Base-by-base conservation (phyloP, 2,329 filamentous ascomycete species). In the Boeremia exigua region DNA sequence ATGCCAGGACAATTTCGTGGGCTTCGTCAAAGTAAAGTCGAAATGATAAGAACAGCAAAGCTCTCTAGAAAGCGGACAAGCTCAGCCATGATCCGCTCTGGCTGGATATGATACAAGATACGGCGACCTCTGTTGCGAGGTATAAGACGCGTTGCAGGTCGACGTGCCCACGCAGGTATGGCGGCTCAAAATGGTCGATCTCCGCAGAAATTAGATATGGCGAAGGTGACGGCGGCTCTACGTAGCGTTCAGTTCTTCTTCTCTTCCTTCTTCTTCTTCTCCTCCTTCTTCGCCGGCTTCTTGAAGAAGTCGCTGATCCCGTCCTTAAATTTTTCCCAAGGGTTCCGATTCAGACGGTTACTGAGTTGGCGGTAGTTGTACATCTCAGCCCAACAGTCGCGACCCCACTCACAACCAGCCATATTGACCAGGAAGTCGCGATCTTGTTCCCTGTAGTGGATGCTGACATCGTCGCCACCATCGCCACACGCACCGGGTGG, bases 321-420 rank as follows among this genome's bases (percentile, higher is more conserved):
- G 65, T 82, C 80, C 65, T 81, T 81, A 68, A 82, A 79, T 63
- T 81, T 84, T 79, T 96, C 90, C 91, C 92, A 97, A 51, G 79
- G 82, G 46, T 86, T 90, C 47, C 92, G 86, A 80, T 97, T 97
- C 59, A 97, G 84, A 77, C 87, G 88, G 75, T 96, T 94, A 80
- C 92, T 96, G 70, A 96, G 84, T 75, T 96, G 88, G 48, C 93
- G 90, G 79, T 92, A 99, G 74, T 90, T 89, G 79, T 96, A 96
- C 87, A 99, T 97, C 78, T 99, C 95, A 33, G 88, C 89, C 94
- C 94, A 98, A 76, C 95, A 99, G 78, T 99, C 94, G 45, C 95
- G 86, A 4, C 94, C 94, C 89, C 91, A 98, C 76, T 96, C 90
- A 74, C 95, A 99, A 4, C 95, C 95, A 6, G 95, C 95, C 94